Conservation (phyloP, 768 basidiomycete species). For the Agrocybe pediades region DNA sequence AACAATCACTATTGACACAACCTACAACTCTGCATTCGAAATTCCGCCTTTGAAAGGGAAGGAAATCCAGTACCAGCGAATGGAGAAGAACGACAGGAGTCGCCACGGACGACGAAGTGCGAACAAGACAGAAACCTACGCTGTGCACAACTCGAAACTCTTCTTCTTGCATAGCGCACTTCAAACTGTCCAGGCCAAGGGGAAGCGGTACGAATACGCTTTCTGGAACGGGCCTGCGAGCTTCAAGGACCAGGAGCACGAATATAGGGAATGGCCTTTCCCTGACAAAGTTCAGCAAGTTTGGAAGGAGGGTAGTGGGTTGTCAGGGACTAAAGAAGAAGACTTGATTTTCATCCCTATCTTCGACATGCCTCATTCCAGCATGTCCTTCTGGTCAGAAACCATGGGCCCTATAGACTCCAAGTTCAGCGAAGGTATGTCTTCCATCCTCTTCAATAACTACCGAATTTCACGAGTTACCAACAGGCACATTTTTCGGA, state of each 20-base stretch:
- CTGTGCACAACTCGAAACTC: conserved; percentile 54
- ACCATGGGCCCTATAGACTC: conserved; percentile 49
- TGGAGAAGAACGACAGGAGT: conserved; percentile 48
- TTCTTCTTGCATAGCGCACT: conserved; percentile 51
- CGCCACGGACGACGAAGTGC: conserved; percentile 9
- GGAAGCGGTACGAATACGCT: conserved; percentile 46
- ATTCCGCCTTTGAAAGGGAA: conserved; percentile 44
- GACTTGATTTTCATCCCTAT: conserved; percentile 52
- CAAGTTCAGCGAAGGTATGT: conserved; percentile 52
- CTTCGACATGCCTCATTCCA: conserved; percentile 30
- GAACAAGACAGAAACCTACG: conserved; percentile 51
- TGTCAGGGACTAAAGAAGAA: conserved; percentile 35
- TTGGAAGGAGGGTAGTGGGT: conserved; percentile 35
- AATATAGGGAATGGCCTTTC: conserved; percentile 49
- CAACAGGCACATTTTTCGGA: conserved; percentile 63
- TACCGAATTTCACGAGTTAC: not conserved
- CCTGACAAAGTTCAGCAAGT: conserved; percentile 37
- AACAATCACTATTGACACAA: conserved; percentile 45
- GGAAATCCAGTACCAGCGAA: conserved; percentile 35
- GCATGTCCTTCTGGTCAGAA: conserved; percentile 40
- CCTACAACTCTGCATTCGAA: conserved; percentile 45
- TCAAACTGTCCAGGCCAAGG: conserved; percentile 18
- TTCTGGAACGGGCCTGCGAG: conserved; percentile 63
- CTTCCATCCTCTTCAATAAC: not conserved
- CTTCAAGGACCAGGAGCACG: conserved; percentile 42